phyloP scores from a whole-genome alignment of 1,284 basidiomycete species.

The Boletellus sp. region DNA sequence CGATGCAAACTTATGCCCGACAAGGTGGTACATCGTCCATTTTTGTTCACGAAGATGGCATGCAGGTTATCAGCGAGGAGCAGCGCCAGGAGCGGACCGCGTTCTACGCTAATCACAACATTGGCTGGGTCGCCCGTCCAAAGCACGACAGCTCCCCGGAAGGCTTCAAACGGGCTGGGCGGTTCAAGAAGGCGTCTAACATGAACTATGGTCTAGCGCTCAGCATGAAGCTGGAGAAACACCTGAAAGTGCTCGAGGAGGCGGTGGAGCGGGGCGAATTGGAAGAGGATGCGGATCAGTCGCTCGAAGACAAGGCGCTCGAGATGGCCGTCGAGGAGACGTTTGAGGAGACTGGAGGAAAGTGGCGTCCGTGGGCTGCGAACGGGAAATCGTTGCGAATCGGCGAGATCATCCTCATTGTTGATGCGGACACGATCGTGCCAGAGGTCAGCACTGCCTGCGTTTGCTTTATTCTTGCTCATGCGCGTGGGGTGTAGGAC shows the following conservation, averaged over 20 bases:
- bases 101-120: constrained; percentile 78
- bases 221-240: constrained; percentile 74
- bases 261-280: constrained; percentile 32
- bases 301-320: constrained; percentile 60
- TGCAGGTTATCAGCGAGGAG: constrained; percentile 57
- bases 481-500: constrained; percentile 39
- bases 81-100: constrained; percentile 64
- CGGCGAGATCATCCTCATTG: constrained; percentile 66
- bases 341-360: constrained; percentile 50
- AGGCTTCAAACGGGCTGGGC: constrained; percentile 77
- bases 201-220: constrained; percentile 82
- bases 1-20: constrained; percentile 82
- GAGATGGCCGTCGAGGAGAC: constrained; percentile 66
- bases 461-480: not conserved
- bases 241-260: constrained; percentile 53
- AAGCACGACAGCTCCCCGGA: constrained; percentile 45
- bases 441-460: constrained; percentile 42
- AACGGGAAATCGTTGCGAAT: constrained; percentile 57
- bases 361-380: constrained; percentile 61
- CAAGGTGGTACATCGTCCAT: constrained; percentile 78
- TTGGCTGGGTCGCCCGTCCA: constrained; percentile 83
- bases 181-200: constrained; percentile 89
- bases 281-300: constrained; percentile 33
- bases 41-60: constrained; percentile 76
- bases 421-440: constrained; percentile 81